These are phyloP conservation scores for Carallia pectinifolia DNA, from an alignment of 345 rosid species.

Conservation along the genomic window DNA sequence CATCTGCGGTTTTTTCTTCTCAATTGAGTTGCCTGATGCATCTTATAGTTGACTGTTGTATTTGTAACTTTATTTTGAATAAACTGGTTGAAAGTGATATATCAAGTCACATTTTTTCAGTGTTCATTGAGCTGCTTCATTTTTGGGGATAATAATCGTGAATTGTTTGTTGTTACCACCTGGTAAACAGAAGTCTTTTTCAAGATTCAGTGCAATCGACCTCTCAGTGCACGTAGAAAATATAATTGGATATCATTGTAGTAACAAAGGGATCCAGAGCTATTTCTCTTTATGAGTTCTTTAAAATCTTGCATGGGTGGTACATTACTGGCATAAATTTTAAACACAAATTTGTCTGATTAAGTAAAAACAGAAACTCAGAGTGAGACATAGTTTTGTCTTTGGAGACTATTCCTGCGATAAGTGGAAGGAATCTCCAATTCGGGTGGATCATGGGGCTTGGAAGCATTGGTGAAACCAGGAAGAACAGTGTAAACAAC, in stretches of 20 bases:
- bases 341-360: not conserved
- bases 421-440: slow-evolving; percentile 20
- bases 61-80: slow-evolving; percentile 33
- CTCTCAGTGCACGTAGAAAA: too few relatives aligned
- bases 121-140: not conserved
- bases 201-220: too few relatives aligned
- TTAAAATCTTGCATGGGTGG: not conserved
- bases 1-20: slow-evolving; percentile 9
- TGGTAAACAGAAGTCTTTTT: too few relatives aligned
- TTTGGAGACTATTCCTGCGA: slow-evolving; percentile 24
- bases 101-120: slow-evolving; percentile 13
- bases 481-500: slow-evolving; percentile 30
- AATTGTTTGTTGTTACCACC: too few relatives aligned
- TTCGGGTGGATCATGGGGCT: not conserved
- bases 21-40: slow-evolving; percentile 16
- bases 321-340: not conserved
- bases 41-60: slow-evolving; percentile 30
- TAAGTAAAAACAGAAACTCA: not conserved
- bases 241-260: too few relatives aligned
- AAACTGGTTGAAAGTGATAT: slow-evolving; percentile 28
- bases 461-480: not conserved
- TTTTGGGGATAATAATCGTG: too few relatives aligned
- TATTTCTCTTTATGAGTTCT: not conserved
- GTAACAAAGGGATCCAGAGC: too few relatives aligned
- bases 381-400: slow-evolving; percentile 1